phyloP scores from a whole-genome alignment of 768 basidiomycete species.

The Macrocybe gigantea region DNA sequence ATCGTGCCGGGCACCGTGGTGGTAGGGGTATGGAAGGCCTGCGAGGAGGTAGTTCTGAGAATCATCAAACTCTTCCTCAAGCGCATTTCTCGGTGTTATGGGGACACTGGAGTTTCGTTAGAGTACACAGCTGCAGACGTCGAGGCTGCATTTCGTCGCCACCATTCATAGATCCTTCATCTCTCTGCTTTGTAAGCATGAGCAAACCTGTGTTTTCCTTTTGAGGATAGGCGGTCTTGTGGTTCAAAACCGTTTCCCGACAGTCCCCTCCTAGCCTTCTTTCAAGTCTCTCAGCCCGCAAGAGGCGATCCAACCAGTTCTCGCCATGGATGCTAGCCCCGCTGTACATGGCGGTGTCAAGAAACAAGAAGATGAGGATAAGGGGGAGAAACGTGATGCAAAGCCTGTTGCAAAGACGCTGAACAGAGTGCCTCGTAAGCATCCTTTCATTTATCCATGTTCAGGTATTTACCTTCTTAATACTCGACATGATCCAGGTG shows the following conservation, averaged over 20 bases:
- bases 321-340: constrained; percentile 82
- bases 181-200: too few relatives aligned
- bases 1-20: constrained; percentile 61
- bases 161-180: too few relatives aligned
- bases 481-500: constrained; percentile 49
- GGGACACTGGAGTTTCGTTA: constrained; percentile 60
- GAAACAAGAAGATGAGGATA: constrained; percentile 60
- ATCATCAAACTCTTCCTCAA: constrained; percentile 66
- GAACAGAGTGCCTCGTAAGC: constrained; percentile 84
- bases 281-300: constrained; percentile 43
- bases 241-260: too few relatives aligned
- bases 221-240: too few relatives aligned
- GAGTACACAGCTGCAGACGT: constrained; percentile 76
- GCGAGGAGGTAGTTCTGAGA: constrained; percentile 76
- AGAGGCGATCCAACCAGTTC: constrained; percentile 16
- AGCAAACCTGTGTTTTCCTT: too few relatives aligned
- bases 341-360: constrained; percentile 90
- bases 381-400: constrained; percentile 54
- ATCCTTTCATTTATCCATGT: constrained; percentile 10
- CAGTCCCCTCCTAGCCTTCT: constrained; percentile 59
- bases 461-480: constrained; percentile 11
- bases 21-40: constrained; percentile 85
- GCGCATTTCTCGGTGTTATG: constrained; percentile 75
- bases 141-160: constrained; percentile 67
- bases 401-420: constrained; percentile 75